Evolutionary conservation across 2,329 filamentous ascomycete genomes (phyloP), one percentile per base, ranked within the genome.

Genomic region (Fusarium verticillioides): DNA sequence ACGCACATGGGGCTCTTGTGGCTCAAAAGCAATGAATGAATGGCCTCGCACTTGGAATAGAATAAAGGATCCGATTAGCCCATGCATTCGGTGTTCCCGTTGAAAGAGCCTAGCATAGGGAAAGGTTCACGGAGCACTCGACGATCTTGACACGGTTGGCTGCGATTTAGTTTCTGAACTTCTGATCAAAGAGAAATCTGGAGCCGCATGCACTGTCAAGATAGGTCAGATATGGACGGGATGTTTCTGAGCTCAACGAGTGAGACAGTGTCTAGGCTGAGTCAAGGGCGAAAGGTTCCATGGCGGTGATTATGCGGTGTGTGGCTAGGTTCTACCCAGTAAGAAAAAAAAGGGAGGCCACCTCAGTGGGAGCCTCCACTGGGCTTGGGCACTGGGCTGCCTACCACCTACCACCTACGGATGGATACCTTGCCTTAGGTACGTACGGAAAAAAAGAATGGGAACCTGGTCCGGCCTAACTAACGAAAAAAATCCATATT

Each of bases 401-500:
- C 34, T 36, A 36, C 15, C 15, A 36, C 34, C 34, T 36, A 36
- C 32, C 32, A 34, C 32, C 32, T 34, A 34, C 13, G 32, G 32
- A 9, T 36, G 13, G 32, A 18, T 36, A 36, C 34, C 34, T 36
- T n/a, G 30, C 46, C 46, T 49, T 32, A 32, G 13, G 28, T n/a
- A 32, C 19, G 19, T 46, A 47, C 53, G 32, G 57, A 59, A 73
- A 63, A 70, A 70, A 64, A 59, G 40, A 66, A 52, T 52, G 49
- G 49, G 12, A 69, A 40, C 50, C 34, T 54, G 23, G 34, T 63
- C 37, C 37, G 52, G 28, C 52, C 23, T 23, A 23, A 23, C 52
- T 32, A 32, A 43, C 61, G 73, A 76, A 78, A 79, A 78, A 77
- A 67, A 46, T 50, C 40, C 63, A 61, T 59, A 42, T 50, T 74